These are phyloP conservation scores for Hypoxylon intermedium DNA, from an alignment of 495 filamentous ascomycete species.

Conservation along the genomic window DNA sequence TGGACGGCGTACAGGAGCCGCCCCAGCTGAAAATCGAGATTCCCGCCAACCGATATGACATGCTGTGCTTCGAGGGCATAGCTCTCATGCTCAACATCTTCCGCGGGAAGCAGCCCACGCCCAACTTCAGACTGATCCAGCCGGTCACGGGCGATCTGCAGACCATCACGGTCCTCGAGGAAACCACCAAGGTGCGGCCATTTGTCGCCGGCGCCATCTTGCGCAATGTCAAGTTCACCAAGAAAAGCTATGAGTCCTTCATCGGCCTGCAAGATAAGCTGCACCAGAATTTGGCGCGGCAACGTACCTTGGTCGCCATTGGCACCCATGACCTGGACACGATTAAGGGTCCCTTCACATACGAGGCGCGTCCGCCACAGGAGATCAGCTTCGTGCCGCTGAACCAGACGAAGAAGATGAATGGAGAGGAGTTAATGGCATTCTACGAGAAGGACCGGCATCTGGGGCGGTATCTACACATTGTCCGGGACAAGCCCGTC, in stretches of 20 bases:
- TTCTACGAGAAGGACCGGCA: slow-evolving; percentile 83
- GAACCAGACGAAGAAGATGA: slow-evolving; percentile 88
- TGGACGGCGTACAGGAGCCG: slow-evolving; percentile 81
- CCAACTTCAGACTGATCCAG: slow-evolving; percentile 76
- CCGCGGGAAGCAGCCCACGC: slow-evolving; percentile 72
- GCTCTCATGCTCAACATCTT: slow-evolving; percentile 96
- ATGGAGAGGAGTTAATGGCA: slow-evolving; percentile 86
- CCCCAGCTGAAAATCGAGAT: slow-evolving; percentile 98
- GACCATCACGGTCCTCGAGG: slow-evolving; percentile 77
- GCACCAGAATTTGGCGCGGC: slow-evolving; percentile 92
- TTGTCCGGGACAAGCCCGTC: slow-evolving; percentile 89
- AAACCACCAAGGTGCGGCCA: slow-evolving; percentile 82
- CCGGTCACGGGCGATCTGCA: slow-evolving; percentile 77
- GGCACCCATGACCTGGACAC: slow-evolving; percentile 97
- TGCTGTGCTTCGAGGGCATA: slow-evolving; percentile 98
- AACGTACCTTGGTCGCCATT: slow-evolving; percentile 92
- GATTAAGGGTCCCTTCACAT: slow-evolving; percentile 92
- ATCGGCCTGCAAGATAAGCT: slow-evolving; percentile 97
- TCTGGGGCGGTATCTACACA: slow-evolving; percentile 80
- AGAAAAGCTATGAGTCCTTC: slow-evolving; percentile 93
- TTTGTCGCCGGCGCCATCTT: slow-evolving; percentile 87
- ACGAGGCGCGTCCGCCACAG: slow-evolving; percentile 89
- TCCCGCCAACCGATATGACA: slow-evolving; percentile 97
- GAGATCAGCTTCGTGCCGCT: slow-evolving; percentile 89
- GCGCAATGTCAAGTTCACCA: slow-evolving; percentile 87